Evolutionary conservation across 305 asterid species (phyloP), one percentile per base, ranked within the genome.

Genomic region (Solanum hybrid): DNA sequence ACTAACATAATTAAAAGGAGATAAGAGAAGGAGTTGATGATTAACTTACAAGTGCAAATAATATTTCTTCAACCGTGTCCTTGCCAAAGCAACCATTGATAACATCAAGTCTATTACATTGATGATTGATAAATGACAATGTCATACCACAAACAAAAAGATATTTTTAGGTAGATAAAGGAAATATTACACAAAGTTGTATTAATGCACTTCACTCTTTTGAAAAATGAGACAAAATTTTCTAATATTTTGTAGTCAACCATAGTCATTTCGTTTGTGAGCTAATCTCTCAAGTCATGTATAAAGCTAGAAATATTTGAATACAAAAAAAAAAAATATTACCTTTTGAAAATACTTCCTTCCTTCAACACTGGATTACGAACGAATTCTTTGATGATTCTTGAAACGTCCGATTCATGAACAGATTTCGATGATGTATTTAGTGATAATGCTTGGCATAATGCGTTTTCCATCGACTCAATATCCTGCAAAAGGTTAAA

Each of bases 1-100:
- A 39, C 67, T 80, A 39, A 80, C 33, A 37, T 37, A 76, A 37
- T 37, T 12, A 39, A 11, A 80, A 40, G 16, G 71, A 82, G 35
- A 37, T n/a, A 39, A 81, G 36, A 81, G 24, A 40, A 26, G 18
- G 35, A n/a, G 28, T 24, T 26, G 4, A 24, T 39, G 71, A 82
- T 14, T n/a, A 77, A 90, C 92, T 89, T 85, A 90, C 92, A 24
- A 90, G 92, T 33, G 89, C 18, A 11, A 24, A 16, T 29, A 90
- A 11, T 36, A 90, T 89, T 40, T 90, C 87, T 89, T 90, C 92
- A 37, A 90, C 89, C 5, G 92, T 85, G 13, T n/a, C 87, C 73
- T 71, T 89, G 14, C 87, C 82, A 61, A 90, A 90, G 69, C 90
- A 90, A 20, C n/a, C 36, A 37, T 89, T 86, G 37, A 90, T 89